Base-by-base conservation (phyloP, 257 asterid species). In the Handroanthus guayacan region DNA sequence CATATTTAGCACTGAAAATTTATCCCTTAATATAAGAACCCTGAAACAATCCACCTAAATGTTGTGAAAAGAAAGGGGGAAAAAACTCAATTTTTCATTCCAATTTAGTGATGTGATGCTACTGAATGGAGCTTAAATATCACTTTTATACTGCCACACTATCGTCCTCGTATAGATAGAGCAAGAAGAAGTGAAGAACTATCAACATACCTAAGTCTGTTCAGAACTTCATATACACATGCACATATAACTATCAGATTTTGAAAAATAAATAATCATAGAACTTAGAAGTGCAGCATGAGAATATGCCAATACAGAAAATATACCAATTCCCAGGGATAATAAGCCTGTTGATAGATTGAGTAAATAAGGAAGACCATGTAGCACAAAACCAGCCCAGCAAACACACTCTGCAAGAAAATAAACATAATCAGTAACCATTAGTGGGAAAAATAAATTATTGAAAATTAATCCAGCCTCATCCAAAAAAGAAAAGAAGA, bases 301-400 rank as follows among this genome's bases (percentile, higher is more conserved):
- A 39, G 8, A 61, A 63, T 0, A 78, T 60, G 63, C 25, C 67
- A 55, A 34, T 37, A 37, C 18, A 74, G 75, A 69, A 62, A 25
- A 76, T 93, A 94, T 93, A 94, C 98, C 98, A 88, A 47, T 82
- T 89, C 91, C 98, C 98, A 92, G 43, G 98, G 98, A 82, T 71
- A 87, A 76, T 77, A 87, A 71, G 90, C 86, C 82, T 94, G 96
- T 60, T 88, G 96, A 89, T 82, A 89, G 75, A 89, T 86, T 69
- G 97, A 91, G 78, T 88, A 91, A 72, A 88, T 4, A 50, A 89
- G 91, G 89, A 94, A 91, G 67, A 79, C 67, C 75, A 71, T 82
- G 77, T 91, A 91, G 75, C 94, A 84, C 0, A 82, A 78, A 34
- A 90, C 84, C 75, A 94, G 78, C 47, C 92, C 94, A 36, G 94